phyloP scores from a whole-genome alignment of 768 basidiomycete genomes.

The Xerocomus potaroensis region DNA sequence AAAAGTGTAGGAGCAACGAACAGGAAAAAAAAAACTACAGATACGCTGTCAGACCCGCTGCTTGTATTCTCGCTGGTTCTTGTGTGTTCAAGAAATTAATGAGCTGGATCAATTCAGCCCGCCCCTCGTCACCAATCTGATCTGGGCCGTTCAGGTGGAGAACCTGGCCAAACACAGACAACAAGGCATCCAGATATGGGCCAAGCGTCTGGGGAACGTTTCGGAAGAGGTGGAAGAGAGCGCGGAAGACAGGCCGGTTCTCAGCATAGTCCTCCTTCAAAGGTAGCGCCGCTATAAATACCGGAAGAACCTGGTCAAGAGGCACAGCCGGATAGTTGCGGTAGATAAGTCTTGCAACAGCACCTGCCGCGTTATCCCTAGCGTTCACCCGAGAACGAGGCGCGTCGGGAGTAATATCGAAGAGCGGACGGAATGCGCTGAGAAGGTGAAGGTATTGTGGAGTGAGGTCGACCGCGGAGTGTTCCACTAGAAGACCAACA shows the following conservation, averaged over 20 bases:
- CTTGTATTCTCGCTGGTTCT: conserved; percentile 75
- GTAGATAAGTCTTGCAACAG: conserved; percentile 82
- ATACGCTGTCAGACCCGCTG: conserved; percentile 62
- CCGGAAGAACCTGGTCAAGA: conserved; percentile 85
- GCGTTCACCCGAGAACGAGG: conserved; percentile 73
- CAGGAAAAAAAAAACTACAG: conserved; percentile 34
- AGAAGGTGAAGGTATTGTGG: conserved; percentile 79
- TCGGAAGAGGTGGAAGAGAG: conserved; percentile 84
- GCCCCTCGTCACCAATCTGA: conserved; percentile 77
- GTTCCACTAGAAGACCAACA: conserved; percentile 84
- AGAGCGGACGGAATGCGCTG: conserved; percentile 74
- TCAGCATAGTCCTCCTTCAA: conserved; percentile 86
- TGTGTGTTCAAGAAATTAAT: conserved; percentile 68
- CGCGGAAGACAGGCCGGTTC: conserved; percentile 84
- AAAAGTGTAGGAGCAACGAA: conserved; percentile 8
- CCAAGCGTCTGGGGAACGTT: conserved; percentile 65
- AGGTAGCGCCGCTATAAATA: conserved; percentile 79
- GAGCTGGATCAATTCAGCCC: conserved; percentile 70
- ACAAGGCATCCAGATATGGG: conserved; percentile 73
- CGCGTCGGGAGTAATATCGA: conserved; percentile 60
- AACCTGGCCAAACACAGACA: conserved; percentile 76
- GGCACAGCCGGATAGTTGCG: conserved; percentile 78
- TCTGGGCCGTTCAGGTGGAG: conserved; percentile 72
- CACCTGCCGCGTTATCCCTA: conserved; percentile 95
- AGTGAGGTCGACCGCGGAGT: conserved; percentile 76